Percentiles rank a stretch among this genome's conserved stretches.
Conservation (phyloP, 148 eudicot genomes). For the Diospyros kaki region DNA sequence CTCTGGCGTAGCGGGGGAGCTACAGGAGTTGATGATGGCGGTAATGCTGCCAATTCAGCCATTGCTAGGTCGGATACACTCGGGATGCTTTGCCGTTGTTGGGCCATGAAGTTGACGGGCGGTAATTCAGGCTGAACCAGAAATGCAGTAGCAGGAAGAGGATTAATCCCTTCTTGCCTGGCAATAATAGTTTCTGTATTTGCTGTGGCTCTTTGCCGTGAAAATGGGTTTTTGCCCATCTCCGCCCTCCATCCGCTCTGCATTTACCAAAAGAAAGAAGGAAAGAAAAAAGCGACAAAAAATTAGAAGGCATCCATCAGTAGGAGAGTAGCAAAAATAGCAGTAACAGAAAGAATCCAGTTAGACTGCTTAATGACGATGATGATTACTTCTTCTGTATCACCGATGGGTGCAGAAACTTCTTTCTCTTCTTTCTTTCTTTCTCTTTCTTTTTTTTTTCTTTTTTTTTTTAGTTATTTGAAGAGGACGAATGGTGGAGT, state of each 20-base stretch:
- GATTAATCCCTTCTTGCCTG: slow-evolving; percentile 8
- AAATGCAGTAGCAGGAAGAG: slow-evolving; percentile 3
- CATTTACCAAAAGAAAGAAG: slow-evolving; percentile 13
- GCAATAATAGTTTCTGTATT: neutral
- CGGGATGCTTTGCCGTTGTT: slow-evolving; percentile 1
- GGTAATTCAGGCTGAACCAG: slow-evolving; percentile 14
- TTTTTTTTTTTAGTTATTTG: no score
- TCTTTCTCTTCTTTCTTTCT: neutral
- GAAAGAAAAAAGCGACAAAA: slow-evolving; percentile 8
- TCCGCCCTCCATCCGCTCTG: slow-evolving; percentile 71
- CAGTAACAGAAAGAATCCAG: neutral
- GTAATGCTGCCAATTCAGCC: neutral
- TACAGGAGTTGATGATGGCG: neutral
- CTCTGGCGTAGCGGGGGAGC: slow-evolving; percentile 1
- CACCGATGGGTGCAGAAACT: neutral
- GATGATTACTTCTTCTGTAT: neutral
- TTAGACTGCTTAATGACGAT: no score
- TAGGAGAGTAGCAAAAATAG: neutral
- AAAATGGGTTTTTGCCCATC: slow-evolving; percentile 62
- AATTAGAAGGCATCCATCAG: neutral
- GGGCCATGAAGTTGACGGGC: slow-evolving; percentile 4
- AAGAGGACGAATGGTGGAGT: no score
- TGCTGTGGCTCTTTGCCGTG: slow-evolving; percentile 26
- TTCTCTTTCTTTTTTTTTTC: neutral
- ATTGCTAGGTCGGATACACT: neutral